Base-by-base conservation (phyloP, 352 stramenopile genomes). In the Blastocystis sp. region DNA sequence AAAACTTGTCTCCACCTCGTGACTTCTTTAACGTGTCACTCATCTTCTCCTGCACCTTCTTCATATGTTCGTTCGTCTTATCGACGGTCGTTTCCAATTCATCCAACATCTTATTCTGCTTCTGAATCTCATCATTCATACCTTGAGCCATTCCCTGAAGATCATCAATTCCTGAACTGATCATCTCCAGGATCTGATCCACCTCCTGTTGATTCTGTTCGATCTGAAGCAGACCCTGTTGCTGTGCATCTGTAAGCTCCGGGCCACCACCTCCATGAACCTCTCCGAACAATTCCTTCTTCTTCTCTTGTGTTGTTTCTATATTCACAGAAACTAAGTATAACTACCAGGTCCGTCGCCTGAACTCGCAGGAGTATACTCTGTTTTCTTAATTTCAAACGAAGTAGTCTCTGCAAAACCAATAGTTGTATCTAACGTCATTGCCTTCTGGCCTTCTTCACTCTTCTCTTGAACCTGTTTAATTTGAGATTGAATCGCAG, bases 41-140 rank as follows among this genome's bases (percentile, higher is more conserved):
- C 60, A 89, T 76, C 30, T 89, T 89, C 56, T 79, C 27, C 44
- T 89, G 78, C 15, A 62, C 44, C 51, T 89, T 89, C 40, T 89
- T 30, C 66, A 89, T 79, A 51, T 89, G 78, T 30, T 89, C 78
- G 48, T 89, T 76, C 40, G 78, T 79, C 48, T 58, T 59, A 42
- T 89, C 78, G n/a, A 89, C 66, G 13, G 60, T 78, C 30, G 78
- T 89, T 40, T 89, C 78, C 57, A 89, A n/a, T 27, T 76, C 60
- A 33, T 89, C 78, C 48, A 89, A 53, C 78, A 89, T 89, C 62
- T 89, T 89, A 40, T 76, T 79, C 51, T 89, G 78, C 78, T 89
- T 89, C 30, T n/a, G 5, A 53, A 89, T 89, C 51, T 89, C 78
- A 30, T 89, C 78, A 19, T 48, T 48, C 66, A 89, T 89, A n/a